phyloP scores from a whole-genome alignment of 1,284 basidiomycete genomes.

The Sporisorium scitamineum region DNA sequence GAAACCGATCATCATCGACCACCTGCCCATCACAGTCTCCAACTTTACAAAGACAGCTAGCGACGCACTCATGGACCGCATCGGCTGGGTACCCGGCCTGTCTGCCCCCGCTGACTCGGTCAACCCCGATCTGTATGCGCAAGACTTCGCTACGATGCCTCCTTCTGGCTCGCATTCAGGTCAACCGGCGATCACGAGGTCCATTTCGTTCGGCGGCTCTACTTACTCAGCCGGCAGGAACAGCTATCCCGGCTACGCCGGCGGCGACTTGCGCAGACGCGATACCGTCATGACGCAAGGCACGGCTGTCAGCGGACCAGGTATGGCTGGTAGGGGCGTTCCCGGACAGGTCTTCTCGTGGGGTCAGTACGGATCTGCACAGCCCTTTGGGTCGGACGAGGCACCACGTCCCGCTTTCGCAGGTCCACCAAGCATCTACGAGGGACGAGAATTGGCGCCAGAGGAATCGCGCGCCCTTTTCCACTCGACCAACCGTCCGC shows the following conservation, averaged over 20 bases:
- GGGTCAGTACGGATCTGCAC: constrained; percentile 55
- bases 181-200: constrained; percentile 34
- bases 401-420: constrained; percentile 54
- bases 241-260: constrained; percentile 33
- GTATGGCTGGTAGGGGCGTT: constrained; percentile 63
- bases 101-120: constrained; percentile 30
- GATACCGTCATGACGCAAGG: constrained; percentile 62
- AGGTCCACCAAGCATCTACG: constrained; percentile 59
- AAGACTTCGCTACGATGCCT: constrained; percentile 4
- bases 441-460: constrained; percentile 43
- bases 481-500: constrained; percentile 53
- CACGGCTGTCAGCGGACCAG: constrained; percentile 55
- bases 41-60: constrained; percentile 51
- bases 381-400: constrained; percentile 38
- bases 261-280: constrained; percentile 47
- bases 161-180: constrained; percentile 9
- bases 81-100: constrained; percentile 65
- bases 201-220: constrained; percentile 41
- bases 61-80: constrained; percentile 45
- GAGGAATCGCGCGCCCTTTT: constrained; percentile 53
- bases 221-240: constrained; percentile 29
- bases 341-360: constrained; percentile 61
- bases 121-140: not conserved
- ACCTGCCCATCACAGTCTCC: constrained; percentile 63
- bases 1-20: constrained; percentile 65